Conservation (phyloP, 108 stramenopile genomes). For the Nannochloropsis oceanica region DNA sequence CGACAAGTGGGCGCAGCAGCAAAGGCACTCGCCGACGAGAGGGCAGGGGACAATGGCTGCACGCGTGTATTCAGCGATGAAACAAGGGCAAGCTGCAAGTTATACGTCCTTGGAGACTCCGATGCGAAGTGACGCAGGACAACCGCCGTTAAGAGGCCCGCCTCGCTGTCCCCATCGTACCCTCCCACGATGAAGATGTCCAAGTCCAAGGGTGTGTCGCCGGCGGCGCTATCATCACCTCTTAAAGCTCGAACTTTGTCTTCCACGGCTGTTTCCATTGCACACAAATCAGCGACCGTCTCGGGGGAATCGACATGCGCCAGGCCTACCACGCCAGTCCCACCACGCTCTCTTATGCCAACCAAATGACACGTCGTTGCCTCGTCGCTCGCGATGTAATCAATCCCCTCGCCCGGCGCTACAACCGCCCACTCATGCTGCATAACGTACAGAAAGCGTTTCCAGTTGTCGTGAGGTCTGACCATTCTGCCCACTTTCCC, state of each 20-base stretch:
- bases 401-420: background rate
- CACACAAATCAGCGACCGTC: background rate
- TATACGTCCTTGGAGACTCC: background rate
- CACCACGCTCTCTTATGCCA: background rate
- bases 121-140: background rate
- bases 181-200: background rate
- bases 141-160: background rate
- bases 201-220: background rate
- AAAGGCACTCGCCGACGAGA: background rate
- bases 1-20: background rate
- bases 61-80: background rate
- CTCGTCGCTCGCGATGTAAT: background rate
- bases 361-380: background rate
- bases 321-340: background rate
- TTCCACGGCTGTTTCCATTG: background rate
- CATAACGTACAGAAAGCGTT: background rate
- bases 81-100: background rate
- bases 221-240: background rate
- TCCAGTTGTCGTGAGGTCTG: background rate
- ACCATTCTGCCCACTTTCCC: background rate
- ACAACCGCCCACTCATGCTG: background rate
- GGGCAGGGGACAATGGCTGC: background rate
- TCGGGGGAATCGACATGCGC: background rate
- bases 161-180: background rate
- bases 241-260: background rate